phyloP scores from a whole-genome alignment of 2,329 filamentous ascomycete species.

The Curvularia sp. region DNA sequence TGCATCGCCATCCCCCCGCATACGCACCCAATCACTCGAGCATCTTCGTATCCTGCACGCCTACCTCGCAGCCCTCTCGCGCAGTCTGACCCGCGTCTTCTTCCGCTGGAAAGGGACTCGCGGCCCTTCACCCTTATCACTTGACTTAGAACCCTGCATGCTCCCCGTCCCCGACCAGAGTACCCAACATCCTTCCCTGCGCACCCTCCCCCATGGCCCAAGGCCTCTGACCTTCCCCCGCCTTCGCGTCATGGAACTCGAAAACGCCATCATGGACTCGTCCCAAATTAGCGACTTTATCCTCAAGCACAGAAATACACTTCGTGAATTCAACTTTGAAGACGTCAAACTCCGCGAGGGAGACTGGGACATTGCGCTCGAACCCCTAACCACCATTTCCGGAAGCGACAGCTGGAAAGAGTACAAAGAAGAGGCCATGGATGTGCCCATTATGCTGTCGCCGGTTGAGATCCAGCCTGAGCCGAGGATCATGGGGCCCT shows the following conservation, averaged over 20 bases:
- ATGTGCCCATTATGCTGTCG: slow-evolving; percentile 50
- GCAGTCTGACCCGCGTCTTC: slow-evolving; percentile 70
- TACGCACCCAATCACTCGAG: slow-evolving; percentile 70
- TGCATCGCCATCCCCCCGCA: slow-evolving; percentile 60
- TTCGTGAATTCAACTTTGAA: slow-evolving; percentile 82
- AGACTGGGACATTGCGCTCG: slow-evolving; percentile 83
- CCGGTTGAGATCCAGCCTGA: slow-evolving; percentile 40
- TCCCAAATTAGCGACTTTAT: slow-evolving; percentile 75
- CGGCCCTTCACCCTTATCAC: slow-evolving; percentile 75
- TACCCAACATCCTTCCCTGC: slow-evolving; percentile 42
- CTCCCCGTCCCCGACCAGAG: slow-evolving; percentile 56
- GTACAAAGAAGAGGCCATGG: slow-evolving; percentile 54
- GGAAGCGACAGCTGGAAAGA: slow-evolving; percentile 52
- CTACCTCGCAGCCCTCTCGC: slow-evolving; percentile 75
- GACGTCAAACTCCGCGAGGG: slow-evolving; percentile 74
- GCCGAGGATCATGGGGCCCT: slow-evolving; percentile 46
- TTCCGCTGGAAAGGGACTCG: slow-evolving; percentile 79
- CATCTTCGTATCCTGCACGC: slow-evolving; percentile 72
- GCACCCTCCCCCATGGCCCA: slow-evolving; percentile 44
- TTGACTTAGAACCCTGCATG: slow-evolving; percentile 75
- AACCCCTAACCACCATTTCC: slow-evolving; percentile 65
- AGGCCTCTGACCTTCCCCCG: slow-evolving; percentile 67
- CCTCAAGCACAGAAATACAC: slow-evolving; percentile 68
- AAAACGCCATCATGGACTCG: slow-evolving; percentile 75
- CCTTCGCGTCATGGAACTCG: slow-evolving; percentile 72